phyloP scores from a whole-genome alignment of 352 stramenopile genomes.

The Phytophthora capsici region DNA sequence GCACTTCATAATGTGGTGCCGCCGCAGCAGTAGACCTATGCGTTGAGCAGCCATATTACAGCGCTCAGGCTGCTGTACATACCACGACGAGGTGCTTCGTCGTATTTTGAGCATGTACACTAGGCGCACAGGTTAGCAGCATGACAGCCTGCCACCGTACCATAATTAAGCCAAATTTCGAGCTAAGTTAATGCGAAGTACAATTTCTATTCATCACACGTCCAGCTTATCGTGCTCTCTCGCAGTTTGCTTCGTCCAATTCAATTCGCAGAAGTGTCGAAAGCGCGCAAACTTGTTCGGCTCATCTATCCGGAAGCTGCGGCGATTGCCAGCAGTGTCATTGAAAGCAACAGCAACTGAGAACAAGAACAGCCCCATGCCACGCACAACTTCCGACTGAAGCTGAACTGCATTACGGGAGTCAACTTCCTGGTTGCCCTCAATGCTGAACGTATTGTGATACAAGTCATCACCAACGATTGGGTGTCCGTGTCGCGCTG shows the following conservation, averaged over 20 bases:
- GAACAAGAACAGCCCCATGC: conserved; percentile 60
- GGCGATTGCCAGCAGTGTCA: conserved; percentile 41
- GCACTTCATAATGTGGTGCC: conserved; percentile 50
- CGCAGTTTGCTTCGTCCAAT: conserved; percentile 37
- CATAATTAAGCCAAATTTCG: conserved; percentile 34
- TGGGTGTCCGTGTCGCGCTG: conserved; percentile 57
- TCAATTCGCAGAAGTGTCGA: conserved; percentile 63
- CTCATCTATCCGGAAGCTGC: conserved; percentile 57
- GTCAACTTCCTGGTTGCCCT: background rate
- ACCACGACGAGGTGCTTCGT: conserved; percentile 39
- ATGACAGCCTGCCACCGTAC: conserved; percentile 29
- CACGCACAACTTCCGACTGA: conserved; percentile 43
- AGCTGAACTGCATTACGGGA: background rate
- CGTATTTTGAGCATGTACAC: conserved; percentile 65
- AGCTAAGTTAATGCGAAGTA: conserved; percentile 26
- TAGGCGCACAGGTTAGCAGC: conserved; percentile 41
- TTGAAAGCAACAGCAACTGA: conserved; percentile 51
- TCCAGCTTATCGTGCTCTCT: conserved; percentile 7
- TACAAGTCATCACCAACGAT: conserved; percentile 78
- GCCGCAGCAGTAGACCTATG: conserved; percentile 34
- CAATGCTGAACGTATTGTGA: conserved; percentile 26
- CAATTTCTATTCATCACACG: conserved; percentile 2
- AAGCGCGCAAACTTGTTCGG: conserved; percentile 69
- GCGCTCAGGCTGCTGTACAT: conserved; percentile 45
- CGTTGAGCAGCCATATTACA: conserved; percentile 34